These are phyloP conservation scores for Gyrodon lividus DNA, from an alignment of 768 basidiomycete genomes.

Conservation along the genomic window DNA sequence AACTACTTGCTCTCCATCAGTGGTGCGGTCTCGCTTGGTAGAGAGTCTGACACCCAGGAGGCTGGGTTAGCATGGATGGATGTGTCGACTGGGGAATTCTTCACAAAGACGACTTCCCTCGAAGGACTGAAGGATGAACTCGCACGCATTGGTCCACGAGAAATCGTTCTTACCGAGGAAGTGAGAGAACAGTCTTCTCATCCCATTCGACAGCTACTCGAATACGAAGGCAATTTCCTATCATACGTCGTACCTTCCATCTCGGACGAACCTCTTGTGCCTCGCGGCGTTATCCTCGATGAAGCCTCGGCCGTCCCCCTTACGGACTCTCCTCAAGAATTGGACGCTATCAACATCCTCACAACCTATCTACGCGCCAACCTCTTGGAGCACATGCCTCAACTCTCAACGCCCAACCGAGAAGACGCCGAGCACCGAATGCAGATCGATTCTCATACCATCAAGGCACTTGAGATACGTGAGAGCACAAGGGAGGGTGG, in stretches of 20 bases:
- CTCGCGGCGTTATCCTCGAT: background rate
- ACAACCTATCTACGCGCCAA: slow-evolving; percentile 64
- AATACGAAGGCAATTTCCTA: slow-evolving; percentile 54
- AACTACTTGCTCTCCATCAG: slow-evolving; percentile 82
- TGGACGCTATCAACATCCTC: slow-evolving; percentile 57
- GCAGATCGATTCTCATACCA: slow-evolving; percentile 88
- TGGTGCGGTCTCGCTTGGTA: slow-evolving; percentile 13
- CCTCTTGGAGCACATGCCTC: slow-evolving; percentile 78
- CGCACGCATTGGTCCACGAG: slow-evolving; percentile 74
- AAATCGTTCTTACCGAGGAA: slow-evolving; percentile 65
- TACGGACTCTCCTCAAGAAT: slow-evolving; percentile 43
- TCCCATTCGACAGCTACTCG: slow-evolving; percentile 47
- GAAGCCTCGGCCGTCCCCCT: slow-evolving; percentile 3
- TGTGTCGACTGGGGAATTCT: slow-evolving; percentile 92
- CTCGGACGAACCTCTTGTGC: background rate
- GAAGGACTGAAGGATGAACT: slow-evolving; percentile 76
- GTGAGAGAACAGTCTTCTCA: slow-evolving; percentile 39
- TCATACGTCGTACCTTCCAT: slow-evolving; percentile 41
- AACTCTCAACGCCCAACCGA: slow-evolving; percentile 52
- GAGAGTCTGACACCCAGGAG: slow-evolving; percentile 5
- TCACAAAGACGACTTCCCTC: slow-evolving; percentile 58
- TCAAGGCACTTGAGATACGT: slow-evolving; percentile 83
- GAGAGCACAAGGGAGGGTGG: slow-evolving; percentile 76
- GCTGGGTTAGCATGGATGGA: slow-evolving; percentile 93
- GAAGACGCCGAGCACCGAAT: slow-evolving; percentile 61